phyloP scores from a whole-genome alignment of 2,329 filamentous ascomycete genomes.

The Helotiales sp. region DNA sequence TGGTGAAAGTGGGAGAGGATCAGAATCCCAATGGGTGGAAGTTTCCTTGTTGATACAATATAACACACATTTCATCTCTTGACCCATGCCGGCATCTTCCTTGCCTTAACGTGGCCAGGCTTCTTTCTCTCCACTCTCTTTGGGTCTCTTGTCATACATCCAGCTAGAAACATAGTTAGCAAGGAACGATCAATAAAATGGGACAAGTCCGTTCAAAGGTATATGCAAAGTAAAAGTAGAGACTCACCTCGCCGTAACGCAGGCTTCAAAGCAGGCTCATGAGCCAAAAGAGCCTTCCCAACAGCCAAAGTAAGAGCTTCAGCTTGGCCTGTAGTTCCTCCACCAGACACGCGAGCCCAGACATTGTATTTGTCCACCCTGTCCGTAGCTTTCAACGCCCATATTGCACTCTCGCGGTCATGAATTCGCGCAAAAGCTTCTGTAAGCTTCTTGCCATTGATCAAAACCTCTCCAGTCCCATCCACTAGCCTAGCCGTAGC shows the following conservation, averaged over 20 bases:
- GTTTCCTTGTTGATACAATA: slow-evolving; percentile 25
- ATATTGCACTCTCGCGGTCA: slow-evolving; percentile 91
- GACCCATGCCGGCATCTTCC: slow-evolving; percentile 98
- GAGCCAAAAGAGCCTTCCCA: slow-evolving; percentile 81
- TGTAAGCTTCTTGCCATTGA: slow-evolving; percentile 86
- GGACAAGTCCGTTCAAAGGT: neutral
- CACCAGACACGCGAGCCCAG: slow-evolving; percentile 81
- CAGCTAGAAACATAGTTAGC: slow-evolving; percentile 60
- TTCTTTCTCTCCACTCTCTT: slow-evolving; percentile 98
- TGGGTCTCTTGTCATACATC: slow-evolving; percentile 86
- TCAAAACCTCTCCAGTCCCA: slow-evolving; percentile 82
- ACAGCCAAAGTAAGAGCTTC: slow-evolving; percentile 91
- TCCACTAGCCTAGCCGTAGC: slow-evolving; percentile 89
- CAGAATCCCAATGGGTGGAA: too few species aligned
- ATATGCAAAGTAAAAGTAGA: neutral
- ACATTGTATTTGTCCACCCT: slow-evolving; percentile 96
- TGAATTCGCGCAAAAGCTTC: slow-evolving; percentile 85
- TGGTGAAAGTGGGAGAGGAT: too few species aligned
- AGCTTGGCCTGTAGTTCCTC: slow-evolving; percentile 91
- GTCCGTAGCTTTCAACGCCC: slow-evolving; percentile 81
- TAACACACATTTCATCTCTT: slow-evolving; percentile 54
- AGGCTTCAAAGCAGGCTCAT: slow-evolving; percentile 90
- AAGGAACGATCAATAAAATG: neutral
- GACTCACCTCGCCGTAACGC: slow-evolving; percentile 81
- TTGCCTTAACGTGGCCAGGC: slow-evolving; percentile 90